Evolutionary conservation across 2,329 filamentous ascomycete species (phyloP).

Genomic region (Epicoccum sorghinum): DNA sequence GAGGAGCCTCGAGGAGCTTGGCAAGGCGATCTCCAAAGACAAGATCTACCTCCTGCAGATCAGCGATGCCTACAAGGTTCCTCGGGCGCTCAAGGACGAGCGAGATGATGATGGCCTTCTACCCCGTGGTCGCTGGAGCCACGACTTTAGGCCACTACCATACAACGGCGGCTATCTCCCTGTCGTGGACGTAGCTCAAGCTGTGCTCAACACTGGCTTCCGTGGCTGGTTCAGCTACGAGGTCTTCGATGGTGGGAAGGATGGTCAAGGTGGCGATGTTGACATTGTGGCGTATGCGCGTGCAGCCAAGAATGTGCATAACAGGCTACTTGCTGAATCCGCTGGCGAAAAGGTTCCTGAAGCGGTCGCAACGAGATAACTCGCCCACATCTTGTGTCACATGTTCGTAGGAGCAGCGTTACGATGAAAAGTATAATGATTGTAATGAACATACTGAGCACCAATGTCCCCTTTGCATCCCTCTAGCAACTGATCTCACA

Average conservation of each 20-base stretch:
- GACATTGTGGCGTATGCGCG: conserved; percentile 58
- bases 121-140: conserved; percentile 72
- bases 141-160: conserved; percentile 71
- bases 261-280: conserved; percentile 61
- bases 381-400: neutral
- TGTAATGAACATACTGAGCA: neutral
- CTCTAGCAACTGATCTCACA: neutral
- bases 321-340: conserved; percentile 44
- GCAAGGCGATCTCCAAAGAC: conserved; percentile 63
- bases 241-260: conserved; percentile 67
- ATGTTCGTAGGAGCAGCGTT: neutral
- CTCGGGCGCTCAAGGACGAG: conserved; percentile 60
- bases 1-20: conserved; percentile 63
- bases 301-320: conserved; percentile 58
- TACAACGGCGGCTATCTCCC: conserved; percentile 75
- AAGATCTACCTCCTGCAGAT: conserved; percentile 80
- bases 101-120: conserved; percentile 60
- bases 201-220: conserved; percentile 72
- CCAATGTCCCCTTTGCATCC: neutral
- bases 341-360: conserved; percentile 28
- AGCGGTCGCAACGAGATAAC: conserved; percentile 20
- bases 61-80: conserved; percentile 72
- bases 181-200: conserved; percentile 66
- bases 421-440: neutral
- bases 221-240: conserved; percentile 71